Conservation (phyloP, 345 rosid species). For the Syzygium grande region DNA sequence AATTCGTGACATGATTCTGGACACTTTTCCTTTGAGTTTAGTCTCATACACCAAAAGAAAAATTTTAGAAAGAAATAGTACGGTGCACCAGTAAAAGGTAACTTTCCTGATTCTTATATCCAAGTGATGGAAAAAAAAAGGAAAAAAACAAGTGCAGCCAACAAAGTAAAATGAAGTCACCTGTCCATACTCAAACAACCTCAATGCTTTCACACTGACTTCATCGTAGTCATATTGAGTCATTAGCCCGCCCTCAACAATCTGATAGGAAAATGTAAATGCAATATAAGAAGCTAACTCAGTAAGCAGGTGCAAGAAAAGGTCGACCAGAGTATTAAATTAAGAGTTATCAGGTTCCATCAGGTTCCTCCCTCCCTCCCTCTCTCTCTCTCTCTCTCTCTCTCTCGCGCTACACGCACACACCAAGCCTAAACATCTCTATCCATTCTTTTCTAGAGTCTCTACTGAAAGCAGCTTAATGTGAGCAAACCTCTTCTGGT, state of each 20-base stretch:
- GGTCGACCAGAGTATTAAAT: neutral
- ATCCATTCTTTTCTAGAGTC: neutral
- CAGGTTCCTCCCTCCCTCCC: neutral
- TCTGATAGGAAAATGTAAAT: slow-evolving; percentile 36
- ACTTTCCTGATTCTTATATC: neutral
- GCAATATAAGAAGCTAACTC: neutral
- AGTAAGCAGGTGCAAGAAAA: neutral
- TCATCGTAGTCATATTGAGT: slow-evolving; percentile 75
- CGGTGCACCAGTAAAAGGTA: neutral
- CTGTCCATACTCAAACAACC: slow-evolving; percentile 86
- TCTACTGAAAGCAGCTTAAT: neutral
- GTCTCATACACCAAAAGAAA: neutral
- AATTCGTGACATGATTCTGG: neutral
- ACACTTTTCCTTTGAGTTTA: neutral
- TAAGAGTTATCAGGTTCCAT: neutral
- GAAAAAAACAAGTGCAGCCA: neutral
- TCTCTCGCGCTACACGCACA: neutral
- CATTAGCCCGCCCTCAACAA: slow-evolving; percentile 70
- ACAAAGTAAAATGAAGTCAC: slow-evolving; percentile 20
- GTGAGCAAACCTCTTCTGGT: slow-evolving; percentile 51
- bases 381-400: neutral
- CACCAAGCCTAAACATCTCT: neutral
- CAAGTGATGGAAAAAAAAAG: neutral
- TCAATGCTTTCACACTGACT: slow-evolving; percentile 74
- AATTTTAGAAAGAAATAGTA: neutral